These are phyloP conservation scores for Termitomyces sp. DNA, from an alignment of 768 basidiomycete genomes.

Conservation along the genomic window DNA sequence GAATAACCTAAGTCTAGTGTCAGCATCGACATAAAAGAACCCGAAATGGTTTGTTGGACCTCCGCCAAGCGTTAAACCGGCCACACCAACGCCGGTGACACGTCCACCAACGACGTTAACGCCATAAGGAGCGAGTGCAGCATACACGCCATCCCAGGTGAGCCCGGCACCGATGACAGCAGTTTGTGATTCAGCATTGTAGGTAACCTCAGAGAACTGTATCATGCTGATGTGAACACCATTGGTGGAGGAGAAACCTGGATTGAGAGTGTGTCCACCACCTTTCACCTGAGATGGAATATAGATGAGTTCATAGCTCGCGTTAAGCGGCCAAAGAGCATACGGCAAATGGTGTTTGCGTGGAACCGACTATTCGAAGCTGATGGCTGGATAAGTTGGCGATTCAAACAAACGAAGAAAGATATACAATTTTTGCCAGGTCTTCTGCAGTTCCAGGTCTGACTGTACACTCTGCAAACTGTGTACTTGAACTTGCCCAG, in stretches of 20 bases:
- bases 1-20: constrained; percentile 47
- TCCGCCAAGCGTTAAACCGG: constrained; percentile 57
- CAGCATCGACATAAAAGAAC: constrained; percentile 24
- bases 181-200: constrained; percentile 34
- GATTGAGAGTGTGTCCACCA: constrained; percentile 54
- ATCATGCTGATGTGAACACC: constrained; percentile 59
- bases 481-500: constrained; percentile 47
- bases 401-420: background rate
- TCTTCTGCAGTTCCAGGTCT: constrained; percentile 55
- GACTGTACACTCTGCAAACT: constrained; percentile 47
- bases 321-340: background rate
- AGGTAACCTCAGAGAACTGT: constrained; percentile 41
- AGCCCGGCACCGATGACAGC: constrained; percentile 40
- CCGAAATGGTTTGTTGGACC: constrained; percentile 37
- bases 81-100: constrained; percentile 56
- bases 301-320: background rate
- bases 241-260: constrained; percentile 53
- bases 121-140: constrained; percentile 40
- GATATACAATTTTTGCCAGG: constrained; percentile 45
- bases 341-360: constrained; percentile 52
- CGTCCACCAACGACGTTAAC: constrained; percentile 61
- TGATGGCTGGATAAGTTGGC: constrained; percentile 17
- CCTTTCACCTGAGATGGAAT: constrained; percentile 49
- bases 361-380: constrained; percentile 44
- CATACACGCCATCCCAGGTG: constrained; percentile 66